Percentiles rank a stretch among this genome's conserved stretches.
Evolutionary conservation across 2,329 filamentous ascomycete species (phyloP).

Genomic region (Colletotrichum graminicola): DNA sequence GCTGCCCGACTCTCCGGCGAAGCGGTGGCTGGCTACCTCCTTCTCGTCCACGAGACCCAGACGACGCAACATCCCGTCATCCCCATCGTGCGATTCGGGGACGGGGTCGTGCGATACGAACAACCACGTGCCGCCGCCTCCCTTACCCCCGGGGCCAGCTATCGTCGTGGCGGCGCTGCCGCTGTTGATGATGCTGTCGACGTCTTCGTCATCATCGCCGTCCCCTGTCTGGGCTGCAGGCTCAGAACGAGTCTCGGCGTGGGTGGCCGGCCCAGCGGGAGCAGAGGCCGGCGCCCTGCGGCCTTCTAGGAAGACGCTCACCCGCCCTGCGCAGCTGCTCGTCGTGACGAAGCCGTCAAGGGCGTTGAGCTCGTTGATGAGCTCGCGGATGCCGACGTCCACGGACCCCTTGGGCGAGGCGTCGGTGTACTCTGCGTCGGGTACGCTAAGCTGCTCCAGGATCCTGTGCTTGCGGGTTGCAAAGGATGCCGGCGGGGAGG

Average conservation of each 20-base stretch:
- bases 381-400: conserved; percentile 79
- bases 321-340: conserved; percentile 89
- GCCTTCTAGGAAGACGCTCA: conserved; percentile 91
- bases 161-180: conserved; percentile 47
- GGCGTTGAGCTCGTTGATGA: conserved; percentile 84
- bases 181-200: conserved; percentile 22
- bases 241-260: conserved; percentile 34
- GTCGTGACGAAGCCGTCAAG: conserved; percentile 86
- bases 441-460: conserved; percentile 75
- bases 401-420: conserved; percentile 90
- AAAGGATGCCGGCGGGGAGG: conserved; percentile 59
- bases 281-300: conserved; percentile 54
- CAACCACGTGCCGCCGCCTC: conserved; percentile 85
- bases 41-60: conserved; percentile 54
- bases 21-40: background rate
- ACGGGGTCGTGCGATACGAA: conserved; percentile 88
- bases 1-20: conserved; percentile 28
- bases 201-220: too few relatives aligned
- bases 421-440: conserved; percentile 81
- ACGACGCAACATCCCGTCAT: conserved; percentile 43
- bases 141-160: conserved; percentile 84
- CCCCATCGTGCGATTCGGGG: conserved; percentile 43
- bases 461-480: conserved; percentile 77
- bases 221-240: conserved; percentile 33
- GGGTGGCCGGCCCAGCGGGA: conserved; percentile 31